Evolutionary conservation across 2,329 filamentous ascomycete species (phyloP), one percentile per base, ranked within the genome.

Genomic region (Xylaria sp.): DNA sequence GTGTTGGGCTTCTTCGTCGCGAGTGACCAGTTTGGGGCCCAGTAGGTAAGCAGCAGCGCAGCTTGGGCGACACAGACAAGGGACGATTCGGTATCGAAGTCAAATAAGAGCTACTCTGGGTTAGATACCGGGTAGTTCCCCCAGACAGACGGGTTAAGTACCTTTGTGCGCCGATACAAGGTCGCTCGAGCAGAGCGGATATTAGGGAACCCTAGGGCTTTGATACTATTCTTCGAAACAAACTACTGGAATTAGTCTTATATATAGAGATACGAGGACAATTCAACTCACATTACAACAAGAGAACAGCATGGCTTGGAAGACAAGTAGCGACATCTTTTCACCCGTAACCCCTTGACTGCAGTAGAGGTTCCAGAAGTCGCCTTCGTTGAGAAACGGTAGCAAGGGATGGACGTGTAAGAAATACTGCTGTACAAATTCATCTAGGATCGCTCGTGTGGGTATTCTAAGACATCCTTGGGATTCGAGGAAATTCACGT

Each of bases 401-500:
- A 84, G 74, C 34, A 83, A 70, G 1, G 82, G 82, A 63, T 84
- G 83, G n/a, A 84, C 81, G 61, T 84, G 82, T 12, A 84, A 73
- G 64, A 84, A 84, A 69, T 83, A 84, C 57, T 84, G 81, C 70
- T 82, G 79, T 4, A 86, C 78, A 65, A 87, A 85, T 58, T 84
- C 82, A 60, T 85, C 81, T 0, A 85, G 75, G 1, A 83, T 76
- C 0, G 76, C 67, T 24, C 78, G 76, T 0, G 78, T 81, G 0
- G 84, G 84, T 6, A 86, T 75, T 19, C 80, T 79, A 1, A 86
- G 76, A 69, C 83, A 85, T 4, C 82, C 81, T 68, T 85, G 83
- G 0, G 80, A 77, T 57, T 82, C 80, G 42, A 86, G 77, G 68
- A 82, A 85, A 67, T 81, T 82, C 67, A 84, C 79, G 71, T 85